phyloP scores from a whole-genome alignment of 1,284 basidiomycete genomes.

The Naganishia cerealis region DNA sequence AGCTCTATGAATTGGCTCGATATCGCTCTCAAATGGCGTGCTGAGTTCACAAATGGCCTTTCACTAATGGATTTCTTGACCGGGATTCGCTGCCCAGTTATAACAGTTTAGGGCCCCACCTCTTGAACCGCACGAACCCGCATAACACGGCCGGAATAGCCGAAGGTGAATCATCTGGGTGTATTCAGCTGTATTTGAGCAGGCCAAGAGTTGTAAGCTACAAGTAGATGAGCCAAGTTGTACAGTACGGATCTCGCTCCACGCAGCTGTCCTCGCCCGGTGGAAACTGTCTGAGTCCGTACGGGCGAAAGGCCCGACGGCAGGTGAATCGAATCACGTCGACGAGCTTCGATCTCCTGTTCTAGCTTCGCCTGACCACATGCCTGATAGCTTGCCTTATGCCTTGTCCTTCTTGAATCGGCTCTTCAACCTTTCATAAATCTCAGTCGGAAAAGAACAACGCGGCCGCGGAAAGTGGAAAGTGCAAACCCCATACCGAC shows the following conservation, averaged over 20 bases:
- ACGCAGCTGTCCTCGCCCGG: background rate
- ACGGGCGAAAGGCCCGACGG: too few species aligned
- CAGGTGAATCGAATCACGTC: too few species aligned
- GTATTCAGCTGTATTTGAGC: background rate
- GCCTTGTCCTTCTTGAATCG: too few species aligned
- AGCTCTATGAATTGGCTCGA: background rate
- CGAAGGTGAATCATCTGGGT: slow-evolving; percentile 9
- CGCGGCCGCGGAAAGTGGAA: too few species aligned
- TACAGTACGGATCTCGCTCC: background rate
- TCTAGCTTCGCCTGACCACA: too few species aligned
- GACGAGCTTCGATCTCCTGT: too few species aligned
- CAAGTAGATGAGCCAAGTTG: background rate
- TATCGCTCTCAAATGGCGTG: background rate
- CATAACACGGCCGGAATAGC: slow-evolving; percentile 23
- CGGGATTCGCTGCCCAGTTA: background rate
- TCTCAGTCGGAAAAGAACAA: too few species aligned
- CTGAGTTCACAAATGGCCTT: background rate
- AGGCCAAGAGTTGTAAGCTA: background rate
- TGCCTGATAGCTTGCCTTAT: too few species aligned
- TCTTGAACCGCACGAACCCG: slow-evolving; percentile 20
- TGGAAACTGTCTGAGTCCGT: background rate
- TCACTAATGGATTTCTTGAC: background rate
- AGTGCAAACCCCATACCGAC: too few species aligned
- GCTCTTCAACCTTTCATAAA: too few species aligned
- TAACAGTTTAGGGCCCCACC: slow-evolving; percentile 7